phyloP scores from a whole-genome alignment of 2,329 filamentous ascomycete species.

The Ilyonectria sp. region DNA sequence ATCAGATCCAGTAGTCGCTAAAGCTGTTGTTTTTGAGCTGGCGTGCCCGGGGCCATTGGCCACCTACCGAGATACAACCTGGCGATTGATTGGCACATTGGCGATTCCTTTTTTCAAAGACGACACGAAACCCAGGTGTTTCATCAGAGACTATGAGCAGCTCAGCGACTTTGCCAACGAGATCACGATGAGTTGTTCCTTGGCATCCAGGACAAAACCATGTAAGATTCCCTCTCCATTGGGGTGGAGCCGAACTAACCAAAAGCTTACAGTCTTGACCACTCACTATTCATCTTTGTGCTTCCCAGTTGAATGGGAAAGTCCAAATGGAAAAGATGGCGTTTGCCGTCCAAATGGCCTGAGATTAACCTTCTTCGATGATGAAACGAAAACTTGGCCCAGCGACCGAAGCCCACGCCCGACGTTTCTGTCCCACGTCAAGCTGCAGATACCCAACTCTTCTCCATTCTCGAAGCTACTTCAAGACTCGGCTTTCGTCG shows the following conservation, averaged over 20 bases:
- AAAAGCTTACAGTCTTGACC: constrained; percentile 37
- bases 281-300: constrained; percentile 47
- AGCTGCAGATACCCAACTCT: constrained; percentile 38
- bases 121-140: constrained; percentile 40
- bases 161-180: constrained; percentile 35
- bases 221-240: constrained; percentile 39
- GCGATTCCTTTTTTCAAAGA: constrained; percentile 43
- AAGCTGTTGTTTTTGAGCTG: constrained; percentile 60
- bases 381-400: constrained; percentile 36
- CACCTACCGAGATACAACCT: constrained; percentile 59
- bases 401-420: constrained; percentile 31
- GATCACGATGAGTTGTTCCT: constrained; percentile 38
- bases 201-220: constrained; percentile 50
- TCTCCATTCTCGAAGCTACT: constrained; percentile 39
- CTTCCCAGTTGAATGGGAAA: constrained; percentile 51
- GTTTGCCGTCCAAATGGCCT: constrained; percentile 46
- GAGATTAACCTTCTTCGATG: constrained; percentile 40
- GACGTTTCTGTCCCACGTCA: constrained; percentile 41
- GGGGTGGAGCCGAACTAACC: constrained; percentile 4
- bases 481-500: constrained; percentile 33
- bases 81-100: constrained; percentile 53
- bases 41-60: constrained; percentile 52
- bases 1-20: constrained; percentile 45
- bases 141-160: constrained; percentile 44
- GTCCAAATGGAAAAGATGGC: constrained; percentile 33